Evolutionary conservation across 1,284 basidiomycete genomes (phyloP).

Genomic region (Marasmius sp.): DNA sequence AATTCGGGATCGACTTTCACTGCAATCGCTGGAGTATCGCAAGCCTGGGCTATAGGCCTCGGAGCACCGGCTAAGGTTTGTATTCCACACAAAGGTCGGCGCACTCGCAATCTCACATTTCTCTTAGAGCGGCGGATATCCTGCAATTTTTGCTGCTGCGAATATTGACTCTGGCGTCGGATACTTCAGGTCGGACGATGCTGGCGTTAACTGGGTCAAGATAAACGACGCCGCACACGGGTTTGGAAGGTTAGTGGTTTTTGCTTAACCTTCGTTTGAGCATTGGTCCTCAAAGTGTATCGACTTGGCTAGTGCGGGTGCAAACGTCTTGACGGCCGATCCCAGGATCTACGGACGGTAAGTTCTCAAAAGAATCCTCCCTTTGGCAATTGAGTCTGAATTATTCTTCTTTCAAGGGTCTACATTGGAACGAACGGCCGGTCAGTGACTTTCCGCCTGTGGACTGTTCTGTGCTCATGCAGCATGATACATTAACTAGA

Average conservation of each 20-base stretch:
- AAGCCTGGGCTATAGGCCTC: constrained; percentile 59
- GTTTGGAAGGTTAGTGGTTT: constrained; percentile 36
- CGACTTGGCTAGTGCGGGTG: constrained; percentile 28
- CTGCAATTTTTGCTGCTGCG: constrained; percentile 56
- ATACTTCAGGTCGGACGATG: constrained; percentile 60
- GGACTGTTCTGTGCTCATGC: background rate
- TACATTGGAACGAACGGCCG: constrained; percentile 68
- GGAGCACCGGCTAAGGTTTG: constrained; percentile 47
- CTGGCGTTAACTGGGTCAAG: constrained; percentile 57
- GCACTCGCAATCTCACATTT: background rate
- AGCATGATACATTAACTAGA: background rate
- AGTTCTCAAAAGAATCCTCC: constrained; percentile 16
- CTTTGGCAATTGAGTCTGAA: background rate
- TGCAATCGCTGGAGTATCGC: constrained; percentile 43
- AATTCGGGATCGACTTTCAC: constrained; percentile 52
- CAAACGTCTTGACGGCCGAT: constrained; percentile 54
- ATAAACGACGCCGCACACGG: constrained; percentile 63
- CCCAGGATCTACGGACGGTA: constrained; percentile 54
- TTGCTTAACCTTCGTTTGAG: no score
- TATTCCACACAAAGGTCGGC: background rate
- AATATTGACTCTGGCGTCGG: constrained; percentile 44
- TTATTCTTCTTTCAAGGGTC: constrained; percentile 35
- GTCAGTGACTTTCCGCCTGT: background rate
- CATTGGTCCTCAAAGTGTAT: no score
- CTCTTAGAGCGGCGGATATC: constrained; percentile 43